These are phyloP conservation scores for Rhodotorula sp. DNA, from an alignment of 1,284 basidiomycete genomes.

Conservation along the genomic window DNA sequence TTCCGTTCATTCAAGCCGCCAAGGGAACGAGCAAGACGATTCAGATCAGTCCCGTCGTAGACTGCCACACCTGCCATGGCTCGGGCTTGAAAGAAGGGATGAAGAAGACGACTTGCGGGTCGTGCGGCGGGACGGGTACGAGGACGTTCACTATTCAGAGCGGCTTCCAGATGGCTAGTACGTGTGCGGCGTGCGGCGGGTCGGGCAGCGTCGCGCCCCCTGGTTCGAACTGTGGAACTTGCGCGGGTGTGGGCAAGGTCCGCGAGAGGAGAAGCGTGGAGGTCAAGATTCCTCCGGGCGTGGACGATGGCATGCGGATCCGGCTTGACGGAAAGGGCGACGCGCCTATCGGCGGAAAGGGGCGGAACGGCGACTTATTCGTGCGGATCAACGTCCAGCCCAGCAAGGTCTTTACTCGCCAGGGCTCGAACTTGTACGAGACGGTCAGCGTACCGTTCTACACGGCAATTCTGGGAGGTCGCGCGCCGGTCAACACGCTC, in stretches of 20 bases:
- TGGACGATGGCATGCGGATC: slow-evolving; percentile 95
- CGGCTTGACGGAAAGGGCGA: slow-evolving; percentile 82
- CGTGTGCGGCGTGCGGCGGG: slow-evolving; percentile 83
- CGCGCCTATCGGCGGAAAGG: slow-evolving; percentile 68
- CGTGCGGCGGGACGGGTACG: slow-evolving; percentile 84
- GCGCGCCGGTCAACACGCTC: slow-evolving; percentile 87
- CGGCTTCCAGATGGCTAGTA: slow-evolving; percentile 97
- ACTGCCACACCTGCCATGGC: slow-evolving; percentile 82
- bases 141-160: slow-evolving; percentile 86
- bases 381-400: slow-evolving; percentile 82
- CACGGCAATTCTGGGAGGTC: slow-evolving; percentile 84
- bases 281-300: slow-evolving; percentile 83
- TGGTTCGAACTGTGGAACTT: slow-evolving; percentile 73
- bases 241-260: slow-evolving; percentile 84
- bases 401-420: slow-evolving; percentile 82
- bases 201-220: slow-evolving; percentile 75
- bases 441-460: slow-evolving; percentile 89
- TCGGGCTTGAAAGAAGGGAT: slow-evolving; percentile 83
- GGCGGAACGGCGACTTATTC: slow-evolving; percentile 77
- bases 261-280: slow-evolving; percentile 73
- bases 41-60: slow-evolving; percentile 74
- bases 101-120: slow-evolving; percentile 73
- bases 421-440: slow-evolving; percentile 89
- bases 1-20: slow-evolving; percentile 90
- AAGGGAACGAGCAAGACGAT: slow-evolving; percentile 80